Evolutionary conservation across 108 stramenopile genomes (phyloP), one percentile per base, ranked within the genome.

Genomic region (Cyclotella cryptica): DNA sequence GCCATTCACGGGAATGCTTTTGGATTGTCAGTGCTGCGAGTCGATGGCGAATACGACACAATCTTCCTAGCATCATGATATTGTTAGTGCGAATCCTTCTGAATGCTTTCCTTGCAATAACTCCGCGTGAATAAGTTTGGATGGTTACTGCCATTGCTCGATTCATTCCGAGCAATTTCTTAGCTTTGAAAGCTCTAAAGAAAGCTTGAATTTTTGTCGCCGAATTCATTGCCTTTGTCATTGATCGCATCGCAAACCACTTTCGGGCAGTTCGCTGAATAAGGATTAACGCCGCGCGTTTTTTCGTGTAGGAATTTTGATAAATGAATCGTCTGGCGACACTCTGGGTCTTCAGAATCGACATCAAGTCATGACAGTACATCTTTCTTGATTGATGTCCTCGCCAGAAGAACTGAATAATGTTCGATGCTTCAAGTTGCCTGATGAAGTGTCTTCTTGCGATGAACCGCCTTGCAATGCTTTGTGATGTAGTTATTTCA

Each of bases 401-500:
- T 45, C 41, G 64, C 41, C 64, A 45, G 44, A 44, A 51, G 19
- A 19, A 21, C 43, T 26, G 41, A 12, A 12, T 30, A 9, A 62
- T 62, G 46, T 61, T 46, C 10, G 46, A 8, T 46, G 73, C 73
- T 53, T 62, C 47, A n/a, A 24, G 43, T 11, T 54, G 41, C 60
- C 35, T 68, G 7, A 14, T 28, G 24, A 46, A 46, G 15, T 3
- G 49, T 22, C 58, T 60, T 45, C 53, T 53, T 0, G 85, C 83
- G 41, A 88, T 75, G 43, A 51, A 72, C 24, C 80, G 60, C 9
- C 87, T 83, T 0, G 52, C 69, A 12, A 66, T 46, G 43, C 77
- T 79, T 66, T 88, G 88, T 63, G 71, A 43, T 43, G 67, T 69
- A 35, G 77, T 70, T 39, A 88, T 79, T 19, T 84, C 81, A 21